These are phyloP conservation scores for Rhodotorula sp. DNA, from an alignment of 1,284 basidiomycete species.

Conservation along the genomic window DNA sequence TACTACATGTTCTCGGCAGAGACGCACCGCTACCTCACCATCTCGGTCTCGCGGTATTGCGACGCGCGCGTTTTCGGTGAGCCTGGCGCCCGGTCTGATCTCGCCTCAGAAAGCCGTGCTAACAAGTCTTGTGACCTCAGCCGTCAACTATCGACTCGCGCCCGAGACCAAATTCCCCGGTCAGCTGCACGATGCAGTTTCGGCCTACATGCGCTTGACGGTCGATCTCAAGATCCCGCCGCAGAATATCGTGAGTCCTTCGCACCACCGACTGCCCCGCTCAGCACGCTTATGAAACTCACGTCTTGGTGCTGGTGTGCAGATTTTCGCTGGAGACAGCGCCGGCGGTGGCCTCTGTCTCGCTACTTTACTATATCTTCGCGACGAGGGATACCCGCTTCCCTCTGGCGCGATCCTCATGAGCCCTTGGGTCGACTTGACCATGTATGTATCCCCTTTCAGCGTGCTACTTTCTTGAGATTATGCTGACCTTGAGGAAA, in stretches of 20 bases:
- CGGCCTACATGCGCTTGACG: slow-evolving; percentile 79
- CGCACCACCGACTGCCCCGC: too few relatives aligned
- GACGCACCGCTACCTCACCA: slow-evolving; percentile 88
- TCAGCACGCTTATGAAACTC: too few relatives aligned
- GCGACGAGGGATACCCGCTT: slow-evolving; percentile 62
- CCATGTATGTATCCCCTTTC: slow-evolving; percentile 53
- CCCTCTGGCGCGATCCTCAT: slow-evolving; percentile 80
- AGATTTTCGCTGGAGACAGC: slow-evolving; percentile 62
- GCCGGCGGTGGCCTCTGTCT: slow-evolving; percentile 87
- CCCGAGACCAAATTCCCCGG: slow-evolving; percentile 94
- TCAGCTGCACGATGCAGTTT: slow-evolving; percentile 85
- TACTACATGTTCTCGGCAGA: slow-evolving; percentile 93
- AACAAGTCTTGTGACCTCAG: slow-evolving; percentile 51
- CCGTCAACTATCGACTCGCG: slow-evolving; percentile 93
- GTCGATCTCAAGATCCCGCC: slow-evolving; percentile 88
- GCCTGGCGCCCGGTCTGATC: slow-evolving; percentile 39
- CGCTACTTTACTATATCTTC: slow-evolving; percentile 84
- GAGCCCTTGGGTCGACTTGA: slow-evolving; percentile 80
- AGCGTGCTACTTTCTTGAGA: background rate
- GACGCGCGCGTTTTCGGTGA: slow-evolving; percentile 91
- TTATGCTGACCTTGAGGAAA: slow-evolving; percentile 58
- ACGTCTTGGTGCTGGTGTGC: too few relatives aligned
- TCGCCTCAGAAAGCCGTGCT: background rate
- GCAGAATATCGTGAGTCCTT: slow-evolving; percentile 74
- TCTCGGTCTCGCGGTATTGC: slow-evolving; percentile 84